Evolutionary conservation across 1,284 basidiomycete genomes (phyloP), one percentile per base, ranked within the genome.

Genomic region (Amylostereum areolatum): DNA sequence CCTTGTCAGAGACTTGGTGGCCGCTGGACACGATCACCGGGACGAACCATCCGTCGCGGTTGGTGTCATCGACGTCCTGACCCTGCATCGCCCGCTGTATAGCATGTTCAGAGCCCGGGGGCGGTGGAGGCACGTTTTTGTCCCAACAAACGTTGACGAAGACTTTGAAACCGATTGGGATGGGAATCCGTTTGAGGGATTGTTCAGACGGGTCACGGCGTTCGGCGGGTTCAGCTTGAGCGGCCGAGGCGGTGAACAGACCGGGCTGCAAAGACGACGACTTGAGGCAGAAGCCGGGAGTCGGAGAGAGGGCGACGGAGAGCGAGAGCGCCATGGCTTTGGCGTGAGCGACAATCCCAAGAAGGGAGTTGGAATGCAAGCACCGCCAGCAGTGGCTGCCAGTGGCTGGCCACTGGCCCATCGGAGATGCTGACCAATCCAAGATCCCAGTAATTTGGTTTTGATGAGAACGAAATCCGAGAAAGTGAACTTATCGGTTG

Each of bases 101-200:
- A 5, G 63, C 71, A 7, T 79, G 75, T 53, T 84, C 78, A 52
- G 64, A 74, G 3, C 68, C 77, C 27, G 72, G 65, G 8, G 84
- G 82, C 0, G 87, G 84, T 0, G 81, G 71, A 6, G 86, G 86
- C 0, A 89, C 76, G 53, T 78, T 74, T 9, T 65, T 30, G 52
- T 85, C 83, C 75, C 80, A 89, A 24, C 80, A 78, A 9, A 89
- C 68, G 59, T 89, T 89, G 33, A 88, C 66, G 61, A 89, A 89
- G 12, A 88, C 63, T 62, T 89, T 89, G 52, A 66, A 62, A 27
- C 73, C 75, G 32, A 69, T 63, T 12, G 75, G 69, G 25, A 85
- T 65, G 43, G 56, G 29, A n/a, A 48, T 45, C 2, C 27, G 24
- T 31, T 24, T 34, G 27, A 61, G 45, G 25, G 27, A 58, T 44